Evolutionary conservation across 2,329 filamentous ascomycete species (phyloP), one percentile per base, ranked within the genome.

Genomic region (Colletotrichum spinosum): DNA sequence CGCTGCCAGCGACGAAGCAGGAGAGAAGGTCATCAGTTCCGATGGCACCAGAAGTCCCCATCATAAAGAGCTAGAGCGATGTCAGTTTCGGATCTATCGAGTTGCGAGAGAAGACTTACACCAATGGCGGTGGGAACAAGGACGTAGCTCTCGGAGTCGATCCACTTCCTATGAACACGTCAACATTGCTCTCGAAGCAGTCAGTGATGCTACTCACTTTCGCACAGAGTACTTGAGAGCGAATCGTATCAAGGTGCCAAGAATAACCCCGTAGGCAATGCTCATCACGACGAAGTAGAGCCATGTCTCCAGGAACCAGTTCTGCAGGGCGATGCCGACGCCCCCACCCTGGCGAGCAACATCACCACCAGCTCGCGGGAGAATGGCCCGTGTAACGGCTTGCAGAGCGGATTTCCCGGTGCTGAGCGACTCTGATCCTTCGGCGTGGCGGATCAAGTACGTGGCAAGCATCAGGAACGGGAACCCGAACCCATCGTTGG

Each of bases 401-500:
- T 54, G 51, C 9, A 57, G 13, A 11, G 60, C 51, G 1, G 42
- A 53, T n/a, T 15, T 25, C 1, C 46, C 60, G 12, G 52, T 35
- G 8, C 50, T 15, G 8, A 57, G 34, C 8, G 48, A 69, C 12
- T 70, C 71, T 4, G 72, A 74, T 51, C 74, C 70, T 15, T 84
- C 79, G 9, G 84, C 83, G 65, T 88, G 83, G 1, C 85, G 83
- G 57, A 89, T 82, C 8, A 89, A 78, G 45, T 85, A 86, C 1
- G 83, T 81, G 0, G 86, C 85, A 2, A 89, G 78, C 77, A 88
- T 82, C 5, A 90, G 77, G 57, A 89, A 89, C 0, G 87, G 87
- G 51, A 88, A 89, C 0, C 84, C 87, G 45, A 90, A 87, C 0
- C 87, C 87, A 67, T 90, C 87, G 67, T 89, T 89, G 3, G 83